These are phyloP conservation scores for Lepidium africanum DNA, from an alignment of 345 rosid species.

Conservation along the genomic window DNA sequence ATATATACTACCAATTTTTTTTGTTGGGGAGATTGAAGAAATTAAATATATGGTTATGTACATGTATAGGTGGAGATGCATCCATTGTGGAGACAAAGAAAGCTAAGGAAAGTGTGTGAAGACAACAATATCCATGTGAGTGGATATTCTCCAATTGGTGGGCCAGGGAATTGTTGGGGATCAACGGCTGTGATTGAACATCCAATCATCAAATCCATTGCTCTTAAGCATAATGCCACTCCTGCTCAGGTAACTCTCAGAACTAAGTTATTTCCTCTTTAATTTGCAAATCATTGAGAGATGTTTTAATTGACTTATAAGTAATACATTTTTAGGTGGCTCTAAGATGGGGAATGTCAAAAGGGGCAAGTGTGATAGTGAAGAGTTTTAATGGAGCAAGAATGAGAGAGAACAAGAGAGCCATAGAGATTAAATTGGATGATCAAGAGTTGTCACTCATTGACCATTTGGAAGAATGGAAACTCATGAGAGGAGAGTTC, in stretches of 20 bases:
- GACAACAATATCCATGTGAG: conserved; percentile 65
- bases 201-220: conserved; percentile 56
- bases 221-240: conserved; percentile 54
- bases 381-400: conserved; percentile 70
- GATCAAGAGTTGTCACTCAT: conserved; percentile 45
- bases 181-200: conserved; percentile 61
- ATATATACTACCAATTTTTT: not conserved
- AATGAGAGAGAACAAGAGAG: conserved; percentile 57
- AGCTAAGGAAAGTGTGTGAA: conserved; percentile 53
- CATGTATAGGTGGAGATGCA: conserved; percentile 81
- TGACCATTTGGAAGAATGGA: conserved; percentile 53
- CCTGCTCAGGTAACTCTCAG: conserved; percentile 58
- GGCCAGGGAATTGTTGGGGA: conserved; percentile 78
- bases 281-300: not conserved
- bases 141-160: conserved; percentile 82
- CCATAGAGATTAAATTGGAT: conserved; percentile 45
- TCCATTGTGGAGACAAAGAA: conserved; percentile 81
- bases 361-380: conserved; percentile 68
- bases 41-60: not conserved
- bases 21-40: not conserved
- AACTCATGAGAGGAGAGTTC: conserved; percentile 78
- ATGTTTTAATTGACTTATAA: not conserved
- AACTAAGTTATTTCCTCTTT: not conserved
- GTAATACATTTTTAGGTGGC: conserved; percentile 51
- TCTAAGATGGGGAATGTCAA: conserved; percentile 74